Evolutionary conservation across 2,329 filamentous ascomycete species (phyloP).

Genomic region (Cladosporium austrohemisphaericum): DNA sequence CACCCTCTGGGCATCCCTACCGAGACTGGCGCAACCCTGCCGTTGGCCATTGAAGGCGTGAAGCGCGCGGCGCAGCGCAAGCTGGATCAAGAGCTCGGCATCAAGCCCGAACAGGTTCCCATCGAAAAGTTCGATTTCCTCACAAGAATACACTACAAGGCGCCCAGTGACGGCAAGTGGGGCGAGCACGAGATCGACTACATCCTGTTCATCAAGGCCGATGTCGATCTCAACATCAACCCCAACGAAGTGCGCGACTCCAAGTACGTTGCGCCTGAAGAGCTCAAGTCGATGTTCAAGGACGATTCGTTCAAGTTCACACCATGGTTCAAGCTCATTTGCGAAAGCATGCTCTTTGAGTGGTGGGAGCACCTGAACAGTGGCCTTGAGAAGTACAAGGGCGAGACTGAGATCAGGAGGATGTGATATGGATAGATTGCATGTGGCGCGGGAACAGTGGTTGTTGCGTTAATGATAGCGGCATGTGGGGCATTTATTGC

Average conservation of each 20-base stretch:
- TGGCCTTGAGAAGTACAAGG: conserved; percentile 77
- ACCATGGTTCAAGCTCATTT: conserved; percentile 99
- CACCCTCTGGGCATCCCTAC: conserved; percentile 88
- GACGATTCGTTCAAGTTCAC: conserved; percentile 82
- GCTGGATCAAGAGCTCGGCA: conserved; percentile 90
- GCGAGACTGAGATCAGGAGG: conserved; percentile 81
- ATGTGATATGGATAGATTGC: conserved; percentile 51
- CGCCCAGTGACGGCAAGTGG: conserved; percentile 95
- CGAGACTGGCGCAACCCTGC: conserved; percentile 80
- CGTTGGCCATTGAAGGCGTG: conserved; percentile 76
- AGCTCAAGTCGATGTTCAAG: conserved; percentile 80
- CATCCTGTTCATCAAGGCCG: conserved; percentile 95
- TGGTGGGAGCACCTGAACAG: conserved; percentile 89
- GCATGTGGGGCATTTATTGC: conserved; percentile 12
- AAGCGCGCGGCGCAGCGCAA: conserved; percentile 92
- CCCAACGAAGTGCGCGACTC: conserved; percentile 85
- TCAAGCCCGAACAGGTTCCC: conserved; percentile 82
- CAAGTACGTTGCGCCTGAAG: conserved; percentile 75
- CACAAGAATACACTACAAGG: conserved; percentile 97
- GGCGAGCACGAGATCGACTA: conserved; percentile 99
- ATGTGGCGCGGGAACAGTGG: neutral
- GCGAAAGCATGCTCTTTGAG: conserved; percentile 93
- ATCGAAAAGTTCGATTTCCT: conserved; percentile 89
- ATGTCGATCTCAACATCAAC: conserved; percentile 79
- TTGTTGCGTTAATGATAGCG: conserved; percentile 10